Base-by-base conservation (phyloP, 2,329 filamentous ascomycete species). In the Cordyceps pruinosa region DNA sequence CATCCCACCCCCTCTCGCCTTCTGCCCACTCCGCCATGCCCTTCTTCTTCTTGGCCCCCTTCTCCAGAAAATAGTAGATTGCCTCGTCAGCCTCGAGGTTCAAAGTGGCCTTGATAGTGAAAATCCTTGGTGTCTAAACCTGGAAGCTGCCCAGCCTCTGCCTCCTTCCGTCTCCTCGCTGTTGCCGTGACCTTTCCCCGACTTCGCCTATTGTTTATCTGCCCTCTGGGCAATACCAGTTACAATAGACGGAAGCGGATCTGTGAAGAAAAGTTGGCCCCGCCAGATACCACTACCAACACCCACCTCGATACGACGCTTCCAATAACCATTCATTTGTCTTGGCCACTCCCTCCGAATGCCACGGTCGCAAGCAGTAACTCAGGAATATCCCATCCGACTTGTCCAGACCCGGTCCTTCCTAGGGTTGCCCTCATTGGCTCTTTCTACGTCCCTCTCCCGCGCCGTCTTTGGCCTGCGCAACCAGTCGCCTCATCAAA, bases 221-320 rank as follows among this genome's bases (percentile, higher is more conserved):
- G 19, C 7, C 8, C 15, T 37, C 46, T 17, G 32, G n/a, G 23
- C 46, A 37, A 10, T 17, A 49, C 46, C 50, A 34, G n/a, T 53
- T 44, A 53, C 50, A 54, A 37, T 45, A 34, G 41, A 54, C 51
- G 51, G 51, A 54, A 54, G 51, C 51, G 51, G 51, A 54, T 37
- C 51, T 32, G 41, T 54, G 41, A 54, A 46, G 41, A 54, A 30
- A 46, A 46, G 21, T 35, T 44, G 17, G 51, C 51, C 51, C 51
- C 51, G 51, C 51, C 21, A 54, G 41, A 45, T 46, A 54, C 41
- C 23, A 54, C 30, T 30, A 41, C 50, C 50, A 53, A 53, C 37
- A 51, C 17, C 50, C 50, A 44, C 50, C 26, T 32, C 9, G 19
- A 53, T 53, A 34, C 39, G 26, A 53, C 48, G 47, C 49, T 52